Evolutionary conservation across 2,329 filamentous ascomycete species (phyloP), one percentile per base, ranked within the genome.

Genomic region (Calonectria pseudoturangicola): DNA sequence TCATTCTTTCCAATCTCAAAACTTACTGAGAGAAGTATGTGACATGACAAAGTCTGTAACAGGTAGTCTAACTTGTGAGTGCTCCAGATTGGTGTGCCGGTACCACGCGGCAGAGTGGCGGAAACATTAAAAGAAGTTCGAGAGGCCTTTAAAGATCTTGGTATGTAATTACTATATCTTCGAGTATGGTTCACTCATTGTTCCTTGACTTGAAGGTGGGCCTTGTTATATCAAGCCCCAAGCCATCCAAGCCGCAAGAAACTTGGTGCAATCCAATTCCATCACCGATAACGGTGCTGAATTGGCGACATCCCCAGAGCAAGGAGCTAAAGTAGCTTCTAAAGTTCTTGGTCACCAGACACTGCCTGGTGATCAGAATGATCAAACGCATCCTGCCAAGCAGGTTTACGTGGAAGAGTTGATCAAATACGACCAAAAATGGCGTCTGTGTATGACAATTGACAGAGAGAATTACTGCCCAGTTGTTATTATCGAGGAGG

Each of bases 391-490:
- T 28, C 28, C 74, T 0, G 79, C 84, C 3, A 79, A 80, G 0
- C 81, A 83, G 21, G 64, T 87, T 0, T 85, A 84, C 66, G 80
- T 87, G 21, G 79, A 83, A 33, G 81, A 87, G 75, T 47, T 74
- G 0, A 62, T 84, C 0, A 47, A 80, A 8, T 73, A 79, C 18
- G 79, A 80, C 0, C 73, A 83, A 2, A 79, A 83, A 63, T 88
- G 83, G 81, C 86, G 86, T 66, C 63, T 88, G 0, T 81, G 83
- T 8, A 80, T 88, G 60, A 83, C 83, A 0, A 81, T 89, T 45
- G 85, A 88, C 54, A 85, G 87, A 4, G 83, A 86, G n/a, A 80
- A 79, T 16, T 83, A 78, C 63, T 78, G 76, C 15, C 87, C 87
- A 0, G 76, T 81, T 0, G 75, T 88, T 4, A 74, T 86, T 6